These are phyloP conservation scores for Boletus eberwhitei DNA, from an alignment of 768 basidiomycete genomes.

Conservation along the genomic window DNA sequence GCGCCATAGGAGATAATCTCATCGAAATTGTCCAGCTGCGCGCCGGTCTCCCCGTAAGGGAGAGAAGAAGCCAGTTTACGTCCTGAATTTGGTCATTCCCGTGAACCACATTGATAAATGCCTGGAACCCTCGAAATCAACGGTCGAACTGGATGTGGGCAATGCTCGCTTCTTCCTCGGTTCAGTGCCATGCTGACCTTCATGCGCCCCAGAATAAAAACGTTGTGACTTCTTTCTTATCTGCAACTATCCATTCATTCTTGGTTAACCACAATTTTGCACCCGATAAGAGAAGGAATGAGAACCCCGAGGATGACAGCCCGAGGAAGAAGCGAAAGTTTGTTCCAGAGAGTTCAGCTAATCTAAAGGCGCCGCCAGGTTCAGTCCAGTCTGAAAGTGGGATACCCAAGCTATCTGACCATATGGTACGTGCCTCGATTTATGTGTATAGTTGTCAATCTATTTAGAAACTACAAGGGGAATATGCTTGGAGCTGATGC, in stretches of 20 bases:
- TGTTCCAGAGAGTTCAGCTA: constrained; percentile 16
- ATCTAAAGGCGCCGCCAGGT: constrained; percentile 5
- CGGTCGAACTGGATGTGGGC: constrained; percentile 65
- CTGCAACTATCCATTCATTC: constrained; percentile 57
- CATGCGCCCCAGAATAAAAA: constrained; percentile 49
- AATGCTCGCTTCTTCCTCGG: constrained; percentile 6
- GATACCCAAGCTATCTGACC: constrained; percentile 6
- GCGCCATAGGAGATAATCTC: constrained; percentile 11
- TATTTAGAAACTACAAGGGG: constrained; percentile 15
- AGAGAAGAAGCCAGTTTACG: constrained; percentile 80
- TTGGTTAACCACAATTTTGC: constrained; percentile 62
- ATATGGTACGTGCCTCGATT: constrained; percentile 20
- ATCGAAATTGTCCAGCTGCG: constrained; percentile 35
- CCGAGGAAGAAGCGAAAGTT: constrained; percentile 54
- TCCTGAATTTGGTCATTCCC: constrained; percentile 72
- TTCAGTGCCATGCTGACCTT: constrained; percentile 9
- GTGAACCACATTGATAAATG: constrained; percentile 68
- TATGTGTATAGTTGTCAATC: background rate
- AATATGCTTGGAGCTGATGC: constrained; percentile 31
- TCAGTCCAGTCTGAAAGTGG: constrained; percentile 4
- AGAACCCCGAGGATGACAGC: constrained; percentile 22
- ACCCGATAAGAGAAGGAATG: constrained; percentile 17
- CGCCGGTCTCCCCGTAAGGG: constrained; percentile 76
- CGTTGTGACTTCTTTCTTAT: constrained; percentile 53
- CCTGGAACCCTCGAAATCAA: constrained; percentile 73